These are phyloP conservation scores for Saussurea involucrata DNA, from an alignment of 129 eudicot genomes.

Conservation along the genomic window DNA sequence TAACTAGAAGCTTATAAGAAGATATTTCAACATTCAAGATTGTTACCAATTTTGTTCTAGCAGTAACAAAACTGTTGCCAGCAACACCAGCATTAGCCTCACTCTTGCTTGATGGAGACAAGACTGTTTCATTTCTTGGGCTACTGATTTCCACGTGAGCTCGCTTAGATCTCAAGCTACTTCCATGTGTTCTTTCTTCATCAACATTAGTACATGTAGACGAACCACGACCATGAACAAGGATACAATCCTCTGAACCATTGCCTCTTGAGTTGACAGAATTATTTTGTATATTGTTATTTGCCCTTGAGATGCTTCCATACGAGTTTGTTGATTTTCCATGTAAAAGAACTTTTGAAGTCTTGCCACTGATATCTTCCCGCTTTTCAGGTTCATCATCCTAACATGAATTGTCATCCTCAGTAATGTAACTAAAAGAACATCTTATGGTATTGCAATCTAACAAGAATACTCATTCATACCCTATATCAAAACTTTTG, in stretches of 20 bases:
- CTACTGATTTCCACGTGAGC: conserved; percentile 59
- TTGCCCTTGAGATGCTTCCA: conserved; percentile 42
- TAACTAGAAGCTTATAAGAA: background rate
- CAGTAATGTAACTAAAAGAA: conserved; percentile 9
- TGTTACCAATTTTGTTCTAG: conserved; percentile 88
- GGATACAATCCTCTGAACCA: conserved; percentile 38
- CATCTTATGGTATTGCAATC: background rate
- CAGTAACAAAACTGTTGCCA: conserved; percentile 85
- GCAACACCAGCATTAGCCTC: conserved; percentile 51
- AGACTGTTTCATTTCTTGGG: conserved; percentile 48
- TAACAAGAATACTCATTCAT: conserved; percentile 12
- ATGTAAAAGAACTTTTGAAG: conserved; percentile 41
- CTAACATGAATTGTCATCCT: conserved; percentile 34
- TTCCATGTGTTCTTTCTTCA: conserved; percentile 49
- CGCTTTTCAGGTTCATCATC: conserved; percentile 39
- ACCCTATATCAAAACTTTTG: background rate
- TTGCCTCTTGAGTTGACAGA: conserved; percentile 15
- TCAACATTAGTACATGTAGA: conserved; percentile 35
- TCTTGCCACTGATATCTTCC: conserved; percentile 36
- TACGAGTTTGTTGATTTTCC: conserved; percentile 51
- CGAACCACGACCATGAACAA: conserved; percentile 30
- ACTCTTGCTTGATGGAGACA: conserved; percentile 61
- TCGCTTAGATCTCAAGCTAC: conserved; percentile 55
- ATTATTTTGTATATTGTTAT: conserved; percentile 20
- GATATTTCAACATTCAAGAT: conserved; percentile 5